Conservation (phyloP, 106 monocot genomes). For the Acanthochlamys bracteata region DNA sequence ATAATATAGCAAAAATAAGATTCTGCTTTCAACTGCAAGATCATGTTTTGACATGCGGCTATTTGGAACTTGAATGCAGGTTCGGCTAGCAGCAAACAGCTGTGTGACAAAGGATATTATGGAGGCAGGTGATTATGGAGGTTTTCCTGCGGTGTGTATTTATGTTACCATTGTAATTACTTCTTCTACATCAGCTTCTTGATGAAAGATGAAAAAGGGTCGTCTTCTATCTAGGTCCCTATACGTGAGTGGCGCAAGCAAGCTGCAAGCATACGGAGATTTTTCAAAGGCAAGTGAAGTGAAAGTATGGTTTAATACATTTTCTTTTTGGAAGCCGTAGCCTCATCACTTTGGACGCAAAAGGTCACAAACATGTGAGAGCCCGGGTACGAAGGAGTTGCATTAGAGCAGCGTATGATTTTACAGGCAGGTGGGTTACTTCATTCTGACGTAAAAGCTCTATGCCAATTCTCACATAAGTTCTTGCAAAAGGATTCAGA, state of each 20-base stretch:
- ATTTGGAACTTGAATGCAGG: conserved; percentile 26
- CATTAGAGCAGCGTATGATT: too few relatives aligned
- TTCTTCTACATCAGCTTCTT: neutral
- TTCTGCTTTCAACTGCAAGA: neutral
- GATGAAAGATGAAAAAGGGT: neutral
- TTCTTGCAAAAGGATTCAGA: too few relatives aligned
- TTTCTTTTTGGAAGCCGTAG: too few relatives aligned
- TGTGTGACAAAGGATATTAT: conserved; percentile 78
- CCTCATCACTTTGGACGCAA: too few relatives aligned
- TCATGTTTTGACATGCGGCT: neutral
- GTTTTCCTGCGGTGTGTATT: conserved; percentile 76
- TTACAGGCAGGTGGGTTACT: too few relatives aligned
- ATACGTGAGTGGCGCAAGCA: conserved; percentile 69
- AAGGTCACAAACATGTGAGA: too few relatives aligned
- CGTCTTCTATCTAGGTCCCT: conserved; percentile 33
- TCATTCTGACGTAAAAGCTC: too few relatives aligned
- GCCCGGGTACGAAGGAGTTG: too few relatives aligned
- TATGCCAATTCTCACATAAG: too few relatives aligned
- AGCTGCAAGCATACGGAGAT: conserved; percentile 26
- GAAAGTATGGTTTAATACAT: too few relatives aligned
- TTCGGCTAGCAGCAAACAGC: conserved; percentile 79
- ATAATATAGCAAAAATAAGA: neutral
- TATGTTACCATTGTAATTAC: neutral
- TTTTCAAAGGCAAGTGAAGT: too few relatives aligned
- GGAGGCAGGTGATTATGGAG: conserved; percentile 84